Conservation (phyloP, 1,284 basidiomycete genomes). For the Apiotrichum akiyoshidainum region DNA sequence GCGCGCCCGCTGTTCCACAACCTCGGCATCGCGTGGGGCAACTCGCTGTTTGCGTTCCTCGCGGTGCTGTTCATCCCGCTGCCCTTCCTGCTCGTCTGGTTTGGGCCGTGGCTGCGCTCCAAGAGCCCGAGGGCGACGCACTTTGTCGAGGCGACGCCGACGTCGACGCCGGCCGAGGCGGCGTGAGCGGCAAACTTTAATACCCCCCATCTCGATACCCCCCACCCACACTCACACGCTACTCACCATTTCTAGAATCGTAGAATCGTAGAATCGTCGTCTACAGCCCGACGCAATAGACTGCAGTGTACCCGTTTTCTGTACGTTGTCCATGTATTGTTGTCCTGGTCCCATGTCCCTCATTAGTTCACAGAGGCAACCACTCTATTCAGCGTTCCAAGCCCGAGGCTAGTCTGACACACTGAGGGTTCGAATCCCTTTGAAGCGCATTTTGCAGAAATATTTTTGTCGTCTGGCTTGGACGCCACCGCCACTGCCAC, state of each 20-base stretch:
- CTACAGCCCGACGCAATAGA: conserved; percentile 1
- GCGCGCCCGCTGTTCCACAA: conserved; percentile 45
- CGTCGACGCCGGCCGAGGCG: background rate
- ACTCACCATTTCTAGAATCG: too few species aligned
- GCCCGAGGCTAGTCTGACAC: too few species aligned
- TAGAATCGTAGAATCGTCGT: background rate
- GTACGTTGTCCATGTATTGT: conserved; percentile 5
- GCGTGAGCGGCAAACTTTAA: background rate
- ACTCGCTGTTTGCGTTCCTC: conserved; percentile 43
- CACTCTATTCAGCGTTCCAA: too few species aligned
- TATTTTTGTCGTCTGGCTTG: too few species aligned
- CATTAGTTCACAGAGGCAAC: too few species aligned
- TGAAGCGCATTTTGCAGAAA: too few species aligned
- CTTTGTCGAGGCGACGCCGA: background rate
- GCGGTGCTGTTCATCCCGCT: conserved; percentile 35
- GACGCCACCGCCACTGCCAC: too few species aligned
- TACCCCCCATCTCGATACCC: too few species aligned
- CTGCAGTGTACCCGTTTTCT: conserved; percentile 2
- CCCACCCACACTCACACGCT: background rate
- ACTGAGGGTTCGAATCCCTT: too few species aligned
- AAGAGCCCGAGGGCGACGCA: conserved; percentile 15
- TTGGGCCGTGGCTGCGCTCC: conserved; percentile 53
- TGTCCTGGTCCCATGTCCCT: background rate
- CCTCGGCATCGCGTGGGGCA: conserved; percentile 49
- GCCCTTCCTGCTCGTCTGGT: conserved; percentile 48